Conservation (phyloP, 179 eudicot species). For the Amaranthus tricolor region DNA sequence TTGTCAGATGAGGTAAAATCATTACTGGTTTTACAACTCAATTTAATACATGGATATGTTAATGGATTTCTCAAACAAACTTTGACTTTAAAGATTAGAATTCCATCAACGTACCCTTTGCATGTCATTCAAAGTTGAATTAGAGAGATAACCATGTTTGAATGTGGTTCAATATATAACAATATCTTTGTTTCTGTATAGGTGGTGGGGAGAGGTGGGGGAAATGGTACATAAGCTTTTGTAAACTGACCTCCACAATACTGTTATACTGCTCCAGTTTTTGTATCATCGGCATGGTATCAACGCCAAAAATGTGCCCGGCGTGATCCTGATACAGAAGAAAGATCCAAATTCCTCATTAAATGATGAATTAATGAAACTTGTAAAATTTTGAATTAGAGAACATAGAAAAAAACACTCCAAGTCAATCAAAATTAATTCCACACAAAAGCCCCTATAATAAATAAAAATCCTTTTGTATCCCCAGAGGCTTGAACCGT, state of each 20-base stretch:
- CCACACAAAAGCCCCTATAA: background rate
- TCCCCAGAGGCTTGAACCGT: background rate
- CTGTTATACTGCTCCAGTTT: conserved; percentile 90
- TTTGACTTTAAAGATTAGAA: too few species aligned
- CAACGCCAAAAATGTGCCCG: conserved; percentile 97
- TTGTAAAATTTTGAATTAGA: background rate
- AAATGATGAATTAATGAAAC: background rate
- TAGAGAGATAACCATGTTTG: too few species aligned
- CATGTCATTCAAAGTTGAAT: too few species aligned
- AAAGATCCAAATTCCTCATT: conserved; percentile 5
- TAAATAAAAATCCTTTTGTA: background rate
- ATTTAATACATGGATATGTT: too few species aligned
- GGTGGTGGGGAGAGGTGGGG: background rate
- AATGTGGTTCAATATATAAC: too few species aligned
- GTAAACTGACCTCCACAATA: conserved; percentile 60
- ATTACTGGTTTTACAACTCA: too few species aligned
- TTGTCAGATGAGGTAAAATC: too few species aligned
- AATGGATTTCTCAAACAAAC: too few species aligned
- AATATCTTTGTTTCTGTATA: too few species aligned
- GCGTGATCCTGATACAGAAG: conserved; percentile 80
- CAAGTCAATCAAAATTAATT: background rate
- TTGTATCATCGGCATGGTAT: conserved; percentile 77
- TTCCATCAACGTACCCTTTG: too few species aligned
- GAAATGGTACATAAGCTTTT: background rate
- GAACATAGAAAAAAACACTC: conserved; percentile 4